These are phyloP conservation scores for Citrullus amarus DNA, from an alignment of 306 rosid species.

Conservation along the genomic window DNA sequence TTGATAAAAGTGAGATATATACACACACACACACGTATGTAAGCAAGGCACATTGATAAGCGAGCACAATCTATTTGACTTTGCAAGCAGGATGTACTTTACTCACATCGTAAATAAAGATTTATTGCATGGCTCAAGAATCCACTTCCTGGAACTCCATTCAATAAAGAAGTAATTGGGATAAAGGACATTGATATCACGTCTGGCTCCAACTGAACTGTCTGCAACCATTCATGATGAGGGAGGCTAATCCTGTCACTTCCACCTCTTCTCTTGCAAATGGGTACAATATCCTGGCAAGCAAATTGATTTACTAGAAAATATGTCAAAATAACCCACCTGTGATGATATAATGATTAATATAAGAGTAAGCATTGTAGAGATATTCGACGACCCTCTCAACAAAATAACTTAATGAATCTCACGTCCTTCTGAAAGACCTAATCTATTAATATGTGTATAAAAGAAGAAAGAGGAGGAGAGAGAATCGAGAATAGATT, in stretches of 20 bases:
- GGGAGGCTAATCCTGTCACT: conserved; percentile 36
- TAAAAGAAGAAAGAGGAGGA: too few relatives aligned
- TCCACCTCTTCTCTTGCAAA: conserved; percentile 88
- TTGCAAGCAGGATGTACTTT: conserved; percentile 7
- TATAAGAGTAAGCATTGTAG: neutral
- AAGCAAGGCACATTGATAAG: neutral
- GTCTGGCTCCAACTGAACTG: conserved; percentile 82
- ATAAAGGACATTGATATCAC: conserved; percentile 92
- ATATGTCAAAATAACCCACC: neutral
- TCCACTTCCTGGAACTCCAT: conserved; percentile 97
- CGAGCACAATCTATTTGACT: neutral
- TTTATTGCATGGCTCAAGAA: conserved; percentile 97
- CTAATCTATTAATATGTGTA: too few relatives aligned
- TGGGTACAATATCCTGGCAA: conserved; percentile 62
- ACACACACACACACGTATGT: too few relatives aligned
- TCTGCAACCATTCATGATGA: conserved; percentile 80
- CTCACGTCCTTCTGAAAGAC: conserved; percentile 34
- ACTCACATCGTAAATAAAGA: conserved; percentile 92
- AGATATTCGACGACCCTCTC: neutral
- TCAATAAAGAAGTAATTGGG: conserved; percentile 82
- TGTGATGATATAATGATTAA: neutral
- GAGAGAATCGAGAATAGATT: too few relatives aligned
- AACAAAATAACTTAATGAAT: neutral
- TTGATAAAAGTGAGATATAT: neutral
- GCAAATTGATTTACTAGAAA: neutral